Percentiles rank a stretch among this genome's conserved stretches.
Conservation (phyloP, 345 rosid genomes). For the Zanthoxylum bungeanum region DNA sequence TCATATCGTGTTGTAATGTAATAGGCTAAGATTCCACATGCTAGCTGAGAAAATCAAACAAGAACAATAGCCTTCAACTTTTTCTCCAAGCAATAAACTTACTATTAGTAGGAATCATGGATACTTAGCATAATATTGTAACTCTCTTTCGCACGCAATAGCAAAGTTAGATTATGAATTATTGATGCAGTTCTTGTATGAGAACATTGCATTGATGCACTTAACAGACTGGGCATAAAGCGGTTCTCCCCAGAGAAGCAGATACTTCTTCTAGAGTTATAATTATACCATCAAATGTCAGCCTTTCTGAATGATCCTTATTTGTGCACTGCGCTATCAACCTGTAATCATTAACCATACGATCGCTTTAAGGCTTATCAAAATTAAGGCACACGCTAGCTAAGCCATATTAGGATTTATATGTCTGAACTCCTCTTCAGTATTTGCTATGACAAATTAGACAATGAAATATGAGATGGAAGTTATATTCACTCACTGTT, state of each 20-base stretch:
- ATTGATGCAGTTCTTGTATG: not conserved
- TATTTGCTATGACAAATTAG: not conserved
- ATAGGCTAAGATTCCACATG: too few species aligned
- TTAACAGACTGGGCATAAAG: conserved; percentile 30
- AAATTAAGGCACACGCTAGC: not conserved
- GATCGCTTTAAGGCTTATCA: not conserved
- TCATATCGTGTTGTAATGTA: too few species aligned
- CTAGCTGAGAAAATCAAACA: too few species aligned
- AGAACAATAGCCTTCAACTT: not conserved
- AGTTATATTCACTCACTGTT: conserved; percentile 37
- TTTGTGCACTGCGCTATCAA: conserved; percentile 36
- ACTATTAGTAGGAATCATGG: not conserved
- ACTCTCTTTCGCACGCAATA: not conserved
- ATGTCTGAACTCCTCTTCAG: not conserved
- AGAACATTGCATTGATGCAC: too few species aligned
- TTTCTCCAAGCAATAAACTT: not conserved
- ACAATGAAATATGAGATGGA: not conserved
- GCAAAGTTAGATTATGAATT: not conserved
- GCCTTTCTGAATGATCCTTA: conserved; percentile 24
- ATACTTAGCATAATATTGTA: not conserved
- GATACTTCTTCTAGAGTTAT: conserved; percentile 42
- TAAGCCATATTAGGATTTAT: not conserved
- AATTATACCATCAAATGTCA: conserved; percentile 30
- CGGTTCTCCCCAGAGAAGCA: conserved; percentile 5
- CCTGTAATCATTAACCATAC: conserved; percentile 20